Conservation (phyloP, 2,329 filamentous ascomycete genomes). For the Alternaria gansuensis region DNA sequence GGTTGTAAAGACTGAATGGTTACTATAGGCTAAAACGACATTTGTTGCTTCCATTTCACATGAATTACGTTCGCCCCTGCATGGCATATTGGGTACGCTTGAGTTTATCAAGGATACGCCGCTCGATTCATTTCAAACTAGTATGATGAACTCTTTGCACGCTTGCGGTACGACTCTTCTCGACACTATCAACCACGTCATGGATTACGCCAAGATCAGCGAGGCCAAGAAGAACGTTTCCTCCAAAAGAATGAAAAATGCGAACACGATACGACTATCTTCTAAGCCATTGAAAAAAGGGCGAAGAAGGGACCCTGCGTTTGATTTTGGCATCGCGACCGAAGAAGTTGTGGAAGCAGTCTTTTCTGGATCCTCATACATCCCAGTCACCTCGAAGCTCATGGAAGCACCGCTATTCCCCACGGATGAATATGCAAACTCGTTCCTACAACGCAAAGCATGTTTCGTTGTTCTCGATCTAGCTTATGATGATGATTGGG, state of each 20-base stretch:
- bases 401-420: constrained; percentile 19
- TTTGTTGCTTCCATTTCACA: constrained; percentile 64
- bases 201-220: constrained; percentile 45
- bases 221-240: constrained; percentile 48
- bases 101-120: constrained; percentile 60
- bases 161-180: constrained; percentile 60
- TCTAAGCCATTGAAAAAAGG: constrained; percentile 45
- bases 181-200: constrained; percentile 54
- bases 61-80: constrained; percentile 60
- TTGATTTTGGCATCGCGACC: constrained; percentile 33
- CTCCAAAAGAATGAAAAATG: constrained; percentile 45
- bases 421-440: constrained; percentile 7
- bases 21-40: constrained; percentile 57
- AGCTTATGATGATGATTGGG: constrained; percentile 50
- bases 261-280: constrained; percentile 39
- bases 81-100: constrained; percentile 55
- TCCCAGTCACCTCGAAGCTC: constrained; percentile 23
- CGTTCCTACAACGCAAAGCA: constrained; percentile 24
- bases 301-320: constrained; percentile 26
- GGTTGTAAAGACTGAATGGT: background rate
- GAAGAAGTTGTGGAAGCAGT: constrained; percentile 41
- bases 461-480: constrained; percentile 44
- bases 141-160: constrained; percentile 57
- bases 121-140: constrained; percentile 54
- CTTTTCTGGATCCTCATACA: constrained; percentile 48